Base-by-base conservation (phyloP, 371 early-diverging fungal genomes). In the Parasitella parasitica region DNA sequence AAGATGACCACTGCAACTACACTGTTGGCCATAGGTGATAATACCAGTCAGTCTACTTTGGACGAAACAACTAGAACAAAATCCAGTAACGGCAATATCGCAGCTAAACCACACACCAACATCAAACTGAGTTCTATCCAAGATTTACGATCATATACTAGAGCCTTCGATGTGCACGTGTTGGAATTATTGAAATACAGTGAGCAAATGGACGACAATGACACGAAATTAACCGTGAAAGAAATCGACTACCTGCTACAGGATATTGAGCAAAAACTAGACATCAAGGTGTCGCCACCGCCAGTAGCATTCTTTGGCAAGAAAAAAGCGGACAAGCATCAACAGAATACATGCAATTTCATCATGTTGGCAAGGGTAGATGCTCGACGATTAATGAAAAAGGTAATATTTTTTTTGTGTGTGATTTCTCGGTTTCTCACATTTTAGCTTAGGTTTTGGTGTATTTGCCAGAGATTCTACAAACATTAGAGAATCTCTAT, bases 221-320 rank as follows among this genome's bases (percentile, higher is more conserved):
- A 48, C 2, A 27, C 32, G 6, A 37, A 41, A 24, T 36, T 73
- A 66, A 64, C 57, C 12, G 59, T 67, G 16, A 59, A 34, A 7
- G 76, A 69, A 24, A 63, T 80, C 13, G 79, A 72, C 32, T 86
- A 85, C 53, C 70, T 88, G 4, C 61, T 88, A 8, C 67, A 72
- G 13, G 88, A 88, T 56, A 62, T 88, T 13, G 69, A 73, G 30
- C 65, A 75, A 8, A 88, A 88, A 57, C 57, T 86, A 16, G 69
- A 75, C n/a, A 72, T 69, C 48, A 88, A 86, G 43, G 54, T 86
- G 24, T 72, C 71, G 2, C 70, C 71, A 3, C 34, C 57, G 0
- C 37, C 71, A 1, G 36, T 54, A 2, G 35, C 48, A 52, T 67
- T 69, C 4, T 76, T 79, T 49, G 76, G 69, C 3, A 81, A 74